Evolutionary conservation across 306 rosid species (phyloP), one percentile per base, ranked within the genome.

Genomic region (Mucuna pruriens): DNA sequence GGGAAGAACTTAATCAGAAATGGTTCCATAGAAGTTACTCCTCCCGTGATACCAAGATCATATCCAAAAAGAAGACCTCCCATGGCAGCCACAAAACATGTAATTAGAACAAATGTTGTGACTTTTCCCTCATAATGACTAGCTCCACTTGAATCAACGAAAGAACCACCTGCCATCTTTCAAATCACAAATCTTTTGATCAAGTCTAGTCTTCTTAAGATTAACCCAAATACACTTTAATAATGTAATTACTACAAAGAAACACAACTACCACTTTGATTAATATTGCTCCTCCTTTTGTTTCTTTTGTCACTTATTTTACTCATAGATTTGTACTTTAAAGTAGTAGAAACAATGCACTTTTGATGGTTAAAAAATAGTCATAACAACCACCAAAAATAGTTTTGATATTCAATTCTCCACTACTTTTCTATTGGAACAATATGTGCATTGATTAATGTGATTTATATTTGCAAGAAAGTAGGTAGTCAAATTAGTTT

Each of bases 41-140:
- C 81, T 74, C 83, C 40, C 4, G 81, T 79, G 0, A 79, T 84
- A 4, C 84, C 87, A 51, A 84, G 80, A 69, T 84, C 87, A 39
- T 84, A 79, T 23, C 81, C 87, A 45, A 79, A 84, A 9, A 84
- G 78, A 6, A 79, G 49, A 57, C 81, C 87, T 67, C 87, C 84
- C 78, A 79, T 84, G 13, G 87, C 84, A 0, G 84, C 87, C 31
- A 84, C 84, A 9, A 84, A 36, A 20, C 81, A 84, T 13, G 87
- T 84, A 1, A 79, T 9, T 15, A 84, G 2, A 19, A 84, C 87
- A 12, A 39, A 84, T 39, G n/a, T 0, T 17, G 84, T 84, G 4
- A 84, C 48, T 20, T 79, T 84, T 9, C 87, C 84, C 2, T 84
- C 81, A 13, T 31, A 66, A 4, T 79, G 66, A 9, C 10, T 49